A percentile compares a stretch with the other conserved stretches of the same genome.
Conservation (phyloP, 1,284 basidiomycete species). For the Cryptococcus sp. region DNA sequence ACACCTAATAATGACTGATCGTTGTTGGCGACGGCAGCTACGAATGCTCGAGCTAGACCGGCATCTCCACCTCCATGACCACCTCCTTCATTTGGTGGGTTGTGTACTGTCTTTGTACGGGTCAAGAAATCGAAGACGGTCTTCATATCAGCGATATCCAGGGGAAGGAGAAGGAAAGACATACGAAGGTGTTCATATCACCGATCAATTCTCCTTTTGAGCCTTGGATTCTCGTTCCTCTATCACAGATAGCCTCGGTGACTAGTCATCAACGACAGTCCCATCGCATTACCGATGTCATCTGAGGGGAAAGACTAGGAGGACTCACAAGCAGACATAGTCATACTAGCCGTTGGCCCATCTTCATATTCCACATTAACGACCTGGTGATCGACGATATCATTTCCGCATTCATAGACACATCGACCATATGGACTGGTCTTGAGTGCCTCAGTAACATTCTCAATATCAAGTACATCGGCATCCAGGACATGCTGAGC, state of each 20-base stretch:
- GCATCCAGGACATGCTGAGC: slow-evolving; percentile 59
- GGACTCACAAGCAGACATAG: slow-evolving; percentile 55
- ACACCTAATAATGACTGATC: slow-evolving; percentile 59
- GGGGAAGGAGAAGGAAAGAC: slow-evolving; percentile 1
- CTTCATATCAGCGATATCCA: slow-evolving; percentile 2
- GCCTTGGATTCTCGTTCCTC: slow-evolving; percentile 72
- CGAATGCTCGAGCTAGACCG: slow-evolving; percentile 66
- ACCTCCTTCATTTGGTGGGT: slow-evolving; percentile 60
- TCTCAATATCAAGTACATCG: slow-evolving; percentile 66
- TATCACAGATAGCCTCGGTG: slow-evolving; percentile 59
- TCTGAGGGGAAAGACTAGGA: too few relatives aligned
- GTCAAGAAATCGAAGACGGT: slow-evolving; percentile 71
- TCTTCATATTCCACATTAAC: slow-evolving; percentile 76
- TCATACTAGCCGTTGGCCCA: slow-evolving; percentile 69
- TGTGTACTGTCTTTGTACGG: slow-evolving; percentile 49
- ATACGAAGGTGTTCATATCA: slow-evolving; percentile 64
- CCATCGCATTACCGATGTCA: background rate
- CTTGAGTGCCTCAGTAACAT: slow-evolving; percentile 59
- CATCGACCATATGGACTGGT: slow-evolving; percentile 68
- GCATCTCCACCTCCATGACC: slow-evolving; percentile 76
- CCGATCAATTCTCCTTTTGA: slow-evolving; percentile 77
- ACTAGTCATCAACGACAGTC: slow-evolving; percentile 7
- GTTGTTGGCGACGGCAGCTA: slow-evolving; percentile 60
- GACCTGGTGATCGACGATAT: slow-evolving; percentile 75
- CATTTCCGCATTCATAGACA: slow-evolving; percentile 73